Conservation (phyloP, 805 yeast genomes). For the Citeromyces nyonsensis region DNA sequence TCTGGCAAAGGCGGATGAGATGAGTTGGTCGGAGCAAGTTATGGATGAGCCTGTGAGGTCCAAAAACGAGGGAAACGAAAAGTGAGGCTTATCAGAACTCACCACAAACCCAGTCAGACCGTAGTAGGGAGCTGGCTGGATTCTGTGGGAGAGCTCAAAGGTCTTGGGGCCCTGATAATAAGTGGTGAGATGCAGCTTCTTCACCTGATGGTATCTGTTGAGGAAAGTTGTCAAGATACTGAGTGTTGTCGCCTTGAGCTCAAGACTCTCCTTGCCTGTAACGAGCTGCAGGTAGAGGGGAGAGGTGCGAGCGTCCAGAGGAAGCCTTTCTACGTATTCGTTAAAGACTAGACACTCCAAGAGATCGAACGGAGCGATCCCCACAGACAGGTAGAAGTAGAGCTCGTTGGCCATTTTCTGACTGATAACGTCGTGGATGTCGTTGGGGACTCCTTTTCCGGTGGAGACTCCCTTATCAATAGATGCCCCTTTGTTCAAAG, state of each 20-base stretch:
- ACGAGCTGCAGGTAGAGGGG: constrained; percentile 44
- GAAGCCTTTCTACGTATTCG: constrained; percentile 41
- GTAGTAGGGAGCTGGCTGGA: constrained; percentile 35
- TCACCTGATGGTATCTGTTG: constrained; percentile 75
- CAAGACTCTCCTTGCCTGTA: constrained; percentile 23
- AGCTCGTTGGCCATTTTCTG: constrained; percentile 79
- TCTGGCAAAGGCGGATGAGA: constrained; percentile 35
- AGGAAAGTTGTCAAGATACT: constrained; percentile 57
- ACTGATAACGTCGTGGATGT: constrained; percentile 69
- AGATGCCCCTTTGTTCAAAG: constrained; percentile 17
- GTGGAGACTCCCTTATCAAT: constrained; percentile 1
- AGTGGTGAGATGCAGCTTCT: constrained; percentile 35
- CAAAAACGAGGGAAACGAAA: constrained; percentile 12
- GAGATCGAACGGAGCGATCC: constrained; percentile 48
- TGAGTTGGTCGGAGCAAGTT: constrained; percentile 30
- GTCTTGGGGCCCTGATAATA: constrained; percentile 9
- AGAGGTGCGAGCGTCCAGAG: constrained; percentile 47
- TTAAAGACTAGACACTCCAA: constrained; percentile 59
- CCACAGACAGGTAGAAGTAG: constrained; percentile 67
- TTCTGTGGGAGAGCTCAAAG: constrained; percentile 30
- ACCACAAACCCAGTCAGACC: constrained; percentile 17
- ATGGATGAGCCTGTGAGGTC: constrained; percentile 8
- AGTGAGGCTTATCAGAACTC: constrained; percentile 11
- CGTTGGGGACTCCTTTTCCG: constrained; percentile 35
- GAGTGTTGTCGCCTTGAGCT: constrained; percentile 43